A percentile compares a stretch with the other conserved stretches of the same genome.
These are phyloP conservation scores for Penicillium janthinellum DNA, from an alignment of 2,329 filamentous ascomycete species.

Conservation along the genomic window DNA sequence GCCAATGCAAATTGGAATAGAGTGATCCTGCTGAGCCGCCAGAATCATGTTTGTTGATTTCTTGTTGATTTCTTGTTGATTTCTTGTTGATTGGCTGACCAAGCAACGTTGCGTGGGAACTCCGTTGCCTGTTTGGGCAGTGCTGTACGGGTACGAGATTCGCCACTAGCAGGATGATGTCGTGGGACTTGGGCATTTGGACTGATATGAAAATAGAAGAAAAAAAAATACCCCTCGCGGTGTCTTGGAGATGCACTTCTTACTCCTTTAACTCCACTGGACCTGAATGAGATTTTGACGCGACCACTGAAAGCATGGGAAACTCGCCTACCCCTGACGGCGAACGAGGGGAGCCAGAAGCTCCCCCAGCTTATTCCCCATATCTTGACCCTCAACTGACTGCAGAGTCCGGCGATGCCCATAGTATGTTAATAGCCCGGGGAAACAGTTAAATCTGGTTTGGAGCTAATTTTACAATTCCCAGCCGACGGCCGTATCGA, in stretches of 20 bases:
- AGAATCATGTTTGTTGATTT: not conserved
- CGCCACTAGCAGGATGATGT: constrained; percentile 6
- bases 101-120: not conserved
- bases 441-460: not conserved
- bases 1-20: not conserved
- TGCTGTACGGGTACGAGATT: constrained; percentile 8
- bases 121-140: constrained; percentile 1
- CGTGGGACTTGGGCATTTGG: not conserved
- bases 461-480: not conserved
- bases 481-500: constrained; percentile 27
- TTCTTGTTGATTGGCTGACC: not conserved
- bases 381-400: constrained; percentile 18
- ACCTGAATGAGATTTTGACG: not conserved
- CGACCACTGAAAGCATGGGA: constrained; percentile 8
- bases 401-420: constrained; percentile 16
- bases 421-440: constrained; percentile 7
- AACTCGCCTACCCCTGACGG: constrained; percentile 7
- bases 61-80: not conserved
- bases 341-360: not conserved
- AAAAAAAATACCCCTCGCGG: not conserved
- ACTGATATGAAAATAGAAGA: not conserved
- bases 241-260: not conserved
- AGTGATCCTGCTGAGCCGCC: not conserved
- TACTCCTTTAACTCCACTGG: not conserved
- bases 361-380: constrained; percentile 13